phyloP scores from a whole-genome alignment of 2,329 filamentous ascomycete genomes.

The Herpotrichia juniperi region DNA sequence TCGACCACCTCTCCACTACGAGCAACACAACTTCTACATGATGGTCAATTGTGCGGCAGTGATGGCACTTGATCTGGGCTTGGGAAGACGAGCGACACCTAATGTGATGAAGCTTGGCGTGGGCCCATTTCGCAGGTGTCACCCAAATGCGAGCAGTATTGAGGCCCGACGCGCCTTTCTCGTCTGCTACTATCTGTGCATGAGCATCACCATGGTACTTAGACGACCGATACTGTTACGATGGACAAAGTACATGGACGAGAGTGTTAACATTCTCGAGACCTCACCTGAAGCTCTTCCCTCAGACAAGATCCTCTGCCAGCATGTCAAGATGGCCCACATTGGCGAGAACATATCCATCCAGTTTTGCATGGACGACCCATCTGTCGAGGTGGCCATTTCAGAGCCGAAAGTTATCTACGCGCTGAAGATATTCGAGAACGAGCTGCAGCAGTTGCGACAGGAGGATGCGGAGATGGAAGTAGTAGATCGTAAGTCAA shows the following conservation, averaged over 20 bases:
- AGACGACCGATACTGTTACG: constrained; percentile 64
- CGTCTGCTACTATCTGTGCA: constrained; percentile 66
- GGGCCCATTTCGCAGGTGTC: constrained; percentile 38
- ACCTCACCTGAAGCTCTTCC: constrained; percentile 62
- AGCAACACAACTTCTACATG: constrained; percentile 90
- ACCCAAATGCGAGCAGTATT: constrained; percentile 57
- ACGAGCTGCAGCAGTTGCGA: constrained; percentile 50
- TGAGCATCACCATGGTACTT: constrained; percentile 63
- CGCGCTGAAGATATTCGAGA: constrained; percentile 60
- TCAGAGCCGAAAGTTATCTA: constrained; percentile 62
- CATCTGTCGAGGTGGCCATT: constrained; percentile 57
- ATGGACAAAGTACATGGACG: constrained; percentile 68
- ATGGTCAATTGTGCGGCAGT: constrained; percentile 80
- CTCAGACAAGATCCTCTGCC: constrained; percentile 61
- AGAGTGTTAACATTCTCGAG: constrained; percentile 64
- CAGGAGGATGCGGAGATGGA: constrained; percentile 48
- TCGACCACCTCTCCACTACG: constrained; percentile 79
- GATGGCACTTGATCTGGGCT: constrained; percentile 83
- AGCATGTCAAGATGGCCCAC: constrained; percentile 64
- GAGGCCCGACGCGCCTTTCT: constrained; percentile 66
- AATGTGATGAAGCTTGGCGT: constrained; percentile 45
- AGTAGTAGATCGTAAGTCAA: constrained; percentile 40
- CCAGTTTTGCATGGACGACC: constrained; percentile 63
- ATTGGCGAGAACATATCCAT: constrained; percentile 64
- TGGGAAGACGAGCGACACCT: constrained; percentile 65